These are phyloP conservation scores for Candida xyloterini DNA, from an alignment of 805 yeast species.

Conservation along the genomic window DNA sequence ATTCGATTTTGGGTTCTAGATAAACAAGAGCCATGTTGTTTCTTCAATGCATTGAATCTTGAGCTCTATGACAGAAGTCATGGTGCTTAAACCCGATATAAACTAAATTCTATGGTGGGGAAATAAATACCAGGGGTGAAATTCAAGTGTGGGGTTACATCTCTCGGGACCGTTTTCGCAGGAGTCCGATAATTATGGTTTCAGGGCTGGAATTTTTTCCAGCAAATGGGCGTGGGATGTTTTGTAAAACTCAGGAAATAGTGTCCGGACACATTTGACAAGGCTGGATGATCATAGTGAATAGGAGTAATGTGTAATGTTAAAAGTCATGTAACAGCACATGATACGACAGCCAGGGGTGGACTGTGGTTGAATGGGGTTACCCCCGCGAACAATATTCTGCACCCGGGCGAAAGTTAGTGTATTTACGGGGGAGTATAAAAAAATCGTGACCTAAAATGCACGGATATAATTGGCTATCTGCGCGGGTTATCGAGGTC, in stretches of 20 bases:
- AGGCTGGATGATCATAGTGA: not conserved
- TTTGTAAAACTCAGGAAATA: not conserved
- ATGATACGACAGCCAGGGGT: slow-evolving; percentile 1
- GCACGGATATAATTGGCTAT: slow-evolving; percentile 15
- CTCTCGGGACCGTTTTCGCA: slow-evolving; percentile 12
- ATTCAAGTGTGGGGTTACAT: slow-evolving; percentile 6
- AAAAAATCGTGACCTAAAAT: slow-evolving; percentile 21
- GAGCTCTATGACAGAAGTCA: slow-evolving; percentile 50
- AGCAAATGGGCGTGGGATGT: slow-evolving; percentile 8
- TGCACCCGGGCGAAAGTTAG: slow-evolving; percentile 12
- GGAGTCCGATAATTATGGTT: slow-evolving; percentile 9
- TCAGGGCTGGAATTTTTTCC: slow-evolving; percentile 3
- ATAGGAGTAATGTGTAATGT: too few relatives aligned
- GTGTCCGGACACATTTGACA: not conserved
- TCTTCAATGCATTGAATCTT: slow-evolving; percentile 70
- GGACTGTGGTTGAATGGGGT: slow-evolving; percentile 8
- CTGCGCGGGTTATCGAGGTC: slow-evolving; percentile 8
- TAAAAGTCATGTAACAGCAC: not conserved
- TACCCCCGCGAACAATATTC: not conserved
- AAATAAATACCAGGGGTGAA: slow-evolving; percentile 2
- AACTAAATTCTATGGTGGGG: slow-evolving; percentile 9
- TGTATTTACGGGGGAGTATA: slow-evolving; percentile 7
- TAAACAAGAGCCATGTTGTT: slow-evolving; percentile 70
- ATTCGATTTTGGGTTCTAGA: slow-evolving; percentile 66
- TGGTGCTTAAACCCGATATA: slow-evolving; percentile 2